These are phyloP conservation scores for Penicillium turbatum DNA, from an alignment of 495 filamentous ascomycete species.

Conservation along the genomic window DNA sequence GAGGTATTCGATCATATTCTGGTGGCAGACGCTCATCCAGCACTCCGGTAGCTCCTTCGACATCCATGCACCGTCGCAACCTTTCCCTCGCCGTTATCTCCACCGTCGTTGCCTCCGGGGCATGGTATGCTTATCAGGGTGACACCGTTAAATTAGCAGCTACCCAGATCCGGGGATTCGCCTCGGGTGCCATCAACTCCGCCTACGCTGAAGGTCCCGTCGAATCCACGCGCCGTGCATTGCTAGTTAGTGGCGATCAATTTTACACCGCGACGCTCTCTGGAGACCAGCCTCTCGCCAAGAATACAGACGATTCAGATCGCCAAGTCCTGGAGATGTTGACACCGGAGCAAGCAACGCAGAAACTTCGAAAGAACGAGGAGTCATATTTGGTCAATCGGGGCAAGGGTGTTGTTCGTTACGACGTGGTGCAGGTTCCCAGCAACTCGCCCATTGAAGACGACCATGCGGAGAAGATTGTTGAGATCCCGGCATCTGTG, in stretches of 20 bases:
- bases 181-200: constrained; percentile 26
- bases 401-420: constrained; percentile 86
- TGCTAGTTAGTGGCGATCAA: constrained; percentile 78
- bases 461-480: constrained; percentile 95
- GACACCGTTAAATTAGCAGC: constrained; percentile 25
- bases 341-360: constrained; percentile 88
- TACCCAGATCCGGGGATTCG: constrained; percentile 27
- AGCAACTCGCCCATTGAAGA: constrained; percentile 99
- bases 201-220: constrained; percentile 30
- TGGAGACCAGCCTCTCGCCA: constrained; percentile 79
- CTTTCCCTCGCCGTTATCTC: constrained; percentile 60
- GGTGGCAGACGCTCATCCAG: constrained; percentile 35
- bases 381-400: constrained; percentile 87
- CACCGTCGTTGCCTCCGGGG: constrained; percentile 58
- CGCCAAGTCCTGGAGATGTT: constrained; percentile 88
- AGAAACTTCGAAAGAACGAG: constrained; percentile 83
- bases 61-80: constrained; percentile 62
- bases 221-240: constrained; percentile 36
- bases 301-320: constrained; percentile 76
- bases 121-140: constrained; percentile 60
- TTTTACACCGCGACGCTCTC: constrained; percentile 76
- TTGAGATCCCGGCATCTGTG: constrained; percentile 68
- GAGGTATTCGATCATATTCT: constrained; percentile 42
- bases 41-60: constrained; percentile 37
- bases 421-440: constrained; percentile 91